Percentiles rank a stretch among this genome's conserved stretches.
These are phyloP conservation scores for Rutstroemia sydowiana DNA, from an alignment of 2,329 filamentous ascomycete species.

Conservation along the genomic window DNA sequence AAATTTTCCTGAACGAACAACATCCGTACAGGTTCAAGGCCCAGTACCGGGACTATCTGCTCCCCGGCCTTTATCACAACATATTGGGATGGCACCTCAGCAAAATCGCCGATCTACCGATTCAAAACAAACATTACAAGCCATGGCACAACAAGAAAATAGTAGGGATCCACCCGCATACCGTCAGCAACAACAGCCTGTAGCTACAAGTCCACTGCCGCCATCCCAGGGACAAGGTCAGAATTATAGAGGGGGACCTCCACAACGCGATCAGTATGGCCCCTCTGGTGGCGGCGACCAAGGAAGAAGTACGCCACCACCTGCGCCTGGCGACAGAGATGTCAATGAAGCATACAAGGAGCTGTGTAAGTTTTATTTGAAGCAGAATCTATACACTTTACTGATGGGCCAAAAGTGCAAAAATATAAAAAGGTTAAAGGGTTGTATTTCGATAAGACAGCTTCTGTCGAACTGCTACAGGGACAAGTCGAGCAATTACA, in stretches of 20 bases:
- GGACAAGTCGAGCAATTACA: conserved; percentile 84
- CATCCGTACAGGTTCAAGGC: conserved; percentile 21
- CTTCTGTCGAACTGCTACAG: conserved; percentile 90
- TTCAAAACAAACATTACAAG: conserved; percentile 21
- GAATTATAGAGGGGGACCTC: conserved; percentile 28
- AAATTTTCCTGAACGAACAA: conserved; percentile 25
- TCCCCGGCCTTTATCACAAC: conserved; percentile 21
- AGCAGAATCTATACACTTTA: not conserved
- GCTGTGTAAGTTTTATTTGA: conserved; percentile 31
- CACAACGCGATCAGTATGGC: conserved; percentile 27
- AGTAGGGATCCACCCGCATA: conserved; percentile 26
- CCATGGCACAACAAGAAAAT: conserved; percentile 19
- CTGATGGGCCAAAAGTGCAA: conserved; percentile 50
- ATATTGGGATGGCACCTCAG: conserved; percentile 25
- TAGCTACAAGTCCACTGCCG: conserved; percentile 19
- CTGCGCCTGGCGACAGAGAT: conserved; percentile 26
- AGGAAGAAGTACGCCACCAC: conserved; percentile 41
- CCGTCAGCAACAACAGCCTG: conserved; percentile 21
- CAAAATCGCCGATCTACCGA: conserved; percentile 27
- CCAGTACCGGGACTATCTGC: conserved; percentile 6
- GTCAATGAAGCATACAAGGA: conserved; percentile 35
- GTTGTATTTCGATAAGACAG: conserved; percentile 88
- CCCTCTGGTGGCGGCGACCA: conserved; percentile 30
- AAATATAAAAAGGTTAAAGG: conserved; percentile 99
- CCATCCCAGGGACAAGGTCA: conserved; percentile 17